Percentiles rank a stretch among this genome's conserved stretches.
Conservation (phyloP, 2,329 filamentous ascomycete genomes). For the Aspergillus caelatus region DNA sequence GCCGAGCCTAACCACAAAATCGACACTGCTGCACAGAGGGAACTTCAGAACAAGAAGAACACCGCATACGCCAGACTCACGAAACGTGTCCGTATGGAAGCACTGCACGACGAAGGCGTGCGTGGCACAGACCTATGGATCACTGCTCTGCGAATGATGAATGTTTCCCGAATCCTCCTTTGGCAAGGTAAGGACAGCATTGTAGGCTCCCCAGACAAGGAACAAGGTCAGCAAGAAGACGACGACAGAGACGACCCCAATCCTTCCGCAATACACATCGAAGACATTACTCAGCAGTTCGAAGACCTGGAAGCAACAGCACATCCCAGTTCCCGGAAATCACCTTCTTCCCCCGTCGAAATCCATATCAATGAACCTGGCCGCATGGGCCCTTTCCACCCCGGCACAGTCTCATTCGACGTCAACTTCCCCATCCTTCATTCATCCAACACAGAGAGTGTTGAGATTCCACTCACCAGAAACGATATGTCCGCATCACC, state of each 20-base stretch:
- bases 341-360: not conserved
- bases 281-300: not conserved
- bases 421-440: constrained; percentile 26
- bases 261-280: not conserved
- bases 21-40: constrained; percentile 20
- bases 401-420: constrained; percentile 18
- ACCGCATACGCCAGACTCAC: constrained; percentile 29
- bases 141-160: constrained; percentile 32
- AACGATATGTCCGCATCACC: not conserved
- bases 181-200: constrained; percentile 31
- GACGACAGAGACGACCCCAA: not conserved
- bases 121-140: constrained; percentile 31
- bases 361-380: not conserved
- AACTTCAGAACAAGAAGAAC: constrained; percentile 27
- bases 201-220: not conserved
- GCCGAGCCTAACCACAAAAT: not conserved
- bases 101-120: constrained; percentile 28
- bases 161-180: constrained; percentile 31
- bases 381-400: constrained; percentile 18
- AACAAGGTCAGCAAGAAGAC: not conserved
- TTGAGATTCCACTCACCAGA: not conserved
- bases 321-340: too few species aligned
- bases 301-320: not conserved
- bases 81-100: constrained; percentile 34
- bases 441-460: not conserved